phyloP scores from a whole-genome alignment of 345 rosid genomes.

The Melaleuca alternifolia region DNA sequence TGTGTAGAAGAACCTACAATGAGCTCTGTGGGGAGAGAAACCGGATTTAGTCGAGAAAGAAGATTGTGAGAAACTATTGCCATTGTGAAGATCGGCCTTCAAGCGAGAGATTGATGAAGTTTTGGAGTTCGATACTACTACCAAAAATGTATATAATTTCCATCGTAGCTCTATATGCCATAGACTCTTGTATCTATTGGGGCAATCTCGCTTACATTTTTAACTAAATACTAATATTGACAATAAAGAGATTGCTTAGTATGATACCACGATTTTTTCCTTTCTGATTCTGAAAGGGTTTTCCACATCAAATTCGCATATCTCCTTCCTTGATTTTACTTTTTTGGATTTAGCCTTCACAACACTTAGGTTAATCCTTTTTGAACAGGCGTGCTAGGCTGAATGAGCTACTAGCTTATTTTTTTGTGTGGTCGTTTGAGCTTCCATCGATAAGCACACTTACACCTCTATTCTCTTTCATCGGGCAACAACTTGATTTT shows the following conservation, averaged over 20 bases:
- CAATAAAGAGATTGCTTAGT: not conserved
- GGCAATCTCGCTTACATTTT: not conserved
- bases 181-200: accelerated
- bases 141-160: not conserved
- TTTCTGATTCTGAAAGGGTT: not conserved
- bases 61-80: not conserved
- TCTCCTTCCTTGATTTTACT: not conserved
- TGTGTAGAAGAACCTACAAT: not conserved
- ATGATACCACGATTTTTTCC: not conserved
- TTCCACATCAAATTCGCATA: not conserved
- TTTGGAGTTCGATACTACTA: not conserved
- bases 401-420: not conserved
- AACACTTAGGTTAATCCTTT: not conserved
- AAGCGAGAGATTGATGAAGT: not conserved
- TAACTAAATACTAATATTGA: not conserved
- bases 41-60: not conserved
- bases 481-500: not conserved
- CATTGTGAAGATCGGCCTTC: not conserved
- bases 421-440: not conserved
- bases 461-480: not conserved
- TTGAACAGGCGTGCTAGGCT: not conserved
- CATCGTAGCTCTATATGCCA: not conserved
- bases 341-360: not conserved
- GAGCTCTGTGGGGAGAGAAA: accelerated
- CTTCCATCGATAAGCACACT: not conserved